Conservation (phyloP, 2,329 filamentous ascomycete species). For the Fusarium sp. region DNA sequence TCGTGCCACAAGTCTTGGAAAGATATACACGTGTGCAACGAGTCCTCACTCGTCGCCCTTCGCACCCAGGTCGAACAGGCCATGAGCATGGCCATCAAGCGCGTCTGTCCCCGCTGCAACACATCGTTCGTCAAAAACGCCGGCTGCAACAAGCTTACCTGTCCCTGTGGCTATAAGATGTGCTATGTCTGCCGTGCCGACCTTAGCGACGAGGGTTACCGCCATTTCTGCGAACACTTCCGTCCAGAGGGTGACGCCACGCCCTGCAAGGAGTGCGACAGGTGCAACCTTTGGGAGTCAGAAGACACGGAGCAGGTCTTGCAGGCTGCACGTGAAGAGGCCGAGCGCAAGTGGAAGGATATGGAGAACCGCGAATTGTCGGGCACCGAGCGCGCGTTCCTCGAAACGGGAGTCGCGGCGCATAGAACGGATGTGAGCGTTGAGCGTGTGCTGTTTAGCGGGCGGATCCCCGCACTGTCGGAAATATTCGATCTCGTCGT, state of each 20-base stretch:
- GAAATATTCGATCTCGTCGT: conserved; percentile 64
- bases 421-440: conserved; percentile 49
- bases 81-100: conserved; percentile 93
- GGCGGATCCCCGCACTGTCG: conserved; percentile 56
- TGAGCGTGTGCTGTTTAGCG: conserved; percentile 52
- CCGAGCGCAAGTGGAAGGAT: conserved; percentile 79
- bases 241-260: conserved; percentile 81
- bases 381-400: conserved; percentile 68
- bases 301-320: conserved; percentile 81
- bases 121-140: conserved; percentile 93
- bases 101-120: conserved; percentile 92
- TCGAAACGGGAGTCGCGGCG: conserved; percentile 67
- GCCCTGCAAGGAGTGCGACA: conserved; percentile 83
- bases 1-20: conserved; percentile 86
- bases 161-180: conserved; percentile 97
- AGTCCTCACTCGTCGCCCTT: conserved; percentile 84
- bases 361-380: conserved; percentile 73
- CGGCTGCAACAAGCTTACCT: conserved; percentile 97
- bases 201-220: conserved; percentile 82
- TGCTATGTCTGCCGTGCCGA: conserved; percentile 95
- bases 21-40: conserved; percentile 92
- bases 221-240: conserved; percentile 97
- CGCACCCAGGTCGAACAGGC: conserved; percentile 93
- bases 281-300: conserved; percentile 84
- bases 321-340: conserved; percentile 77